phyloP scores from a whole-genome alignment of 2,329 filamentous ascomycete genomes.

The Aspergillus brunneoviolaceus region DNA sequence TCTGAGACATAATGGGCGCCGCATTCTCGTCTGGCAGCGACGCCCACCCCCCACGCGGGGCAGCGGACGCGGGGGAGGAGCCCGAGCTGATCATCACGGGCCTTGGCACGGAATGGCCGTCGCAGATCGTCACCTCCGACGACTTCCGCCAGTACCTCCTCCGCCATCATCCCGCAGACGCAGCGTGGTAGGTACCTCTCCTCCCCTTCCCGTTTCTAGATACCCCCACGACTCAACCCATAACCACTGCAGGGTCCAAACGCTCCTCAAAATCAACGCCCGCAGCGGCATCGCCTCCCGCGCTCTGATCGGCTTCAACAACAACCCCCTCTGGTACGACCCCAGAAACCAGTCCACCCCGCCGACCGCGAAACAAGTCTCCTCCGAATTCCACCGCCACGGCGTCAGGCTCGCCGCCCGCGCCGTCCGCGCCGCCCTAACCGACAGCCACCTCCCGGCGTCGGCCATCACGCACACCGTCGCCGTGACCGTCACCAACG shows the following conservation, averaged over 20 bases:
- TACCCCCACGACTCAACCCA: neutral
- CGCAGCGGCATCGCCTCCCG: neutral
- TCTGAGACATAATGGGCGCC: too few relatives aligned
- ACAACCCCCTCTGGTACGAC: neutral
- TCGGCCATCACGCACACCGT: neutral
- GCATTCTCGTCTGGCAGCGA: too few relatives aligned
- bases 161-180: neutral
- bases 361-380: neutral
- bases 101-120: constrained; percentile 3
- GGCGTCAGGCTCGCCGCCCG: neutral
- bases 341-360: neutral
- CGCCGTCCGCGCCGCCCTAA: neutral
- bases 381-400: neutral
- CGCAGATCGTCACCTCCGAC: neutral
- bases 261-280: neutral
- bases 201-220: neutral
- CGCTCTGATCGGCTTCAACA: neutral
- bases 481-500: constrained; percentile 5
- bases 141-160: neutral
- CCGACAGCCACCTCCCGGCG: neutral
- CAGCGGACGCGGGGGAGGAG: too few relatives aligned
- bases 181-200: neutral
- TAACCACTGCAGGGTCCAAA: neutral
- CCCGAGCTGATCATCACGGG: neutral
- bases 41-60: too few relatives aligned